phyloP scores from a whole-genome alignment of 108 stramenopile species.

The Parietichytrium sp. region DNA sequence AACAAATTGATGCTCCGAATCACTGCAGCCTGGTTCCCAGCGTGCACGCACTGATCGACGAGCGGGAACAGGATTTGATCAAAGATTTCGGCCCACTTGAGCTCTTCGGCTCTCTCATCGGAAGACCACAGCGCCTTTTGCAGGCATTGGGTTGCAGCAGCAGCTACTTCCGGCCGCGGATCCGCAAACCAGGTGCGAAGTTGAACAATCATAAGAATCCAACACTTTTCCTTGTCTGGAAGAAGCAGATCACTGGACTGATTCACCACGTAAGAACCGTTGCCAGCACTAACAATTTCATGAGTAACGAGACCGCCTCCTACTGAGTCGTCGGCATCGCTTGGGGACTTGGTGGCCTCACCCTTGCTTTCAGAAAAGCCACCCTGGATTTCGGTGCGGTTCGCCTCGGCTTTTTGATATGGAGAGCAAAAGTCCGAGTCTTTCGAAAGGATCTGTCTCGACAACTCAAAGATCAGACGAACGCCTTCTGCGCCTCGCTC shows the following conservation, averaged over 20 bases:
- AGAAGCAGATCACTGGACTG: not conserved
- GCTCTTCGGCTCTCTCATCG: not conserved
- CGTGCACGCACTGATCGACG: not conserved
- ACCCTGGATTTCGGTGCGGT: not conserved
- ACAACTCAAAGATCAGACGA: not conserved
- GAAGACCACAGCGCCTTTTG: slow-evolving; percentile 12
- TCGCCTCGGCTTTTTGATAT: not conserved
- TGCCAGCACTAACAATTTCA: not conserved
- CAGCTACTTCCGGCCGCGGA: not conserved
- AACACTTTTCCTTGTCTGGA: slow-evolving; percentile 18
- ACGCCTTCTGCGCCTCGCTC: slow-evolving; percentile 13
- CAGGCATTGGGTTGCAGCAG: not conserved
- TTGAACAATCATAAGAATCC: slow-evolving; percentile 6
- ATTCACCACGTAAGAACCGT: slow-evolving; percentile 6
- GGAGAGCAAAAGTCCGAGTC: slow-evolving; percentile 25
- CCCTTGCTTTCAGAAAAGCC: no score
- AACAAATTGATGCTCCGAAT: not conserved
- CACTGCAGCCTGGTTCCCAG: not conserved
- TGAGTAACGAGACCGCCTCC: not conserved
- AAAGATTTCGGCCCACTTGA: slow-evolving; percentile 8
- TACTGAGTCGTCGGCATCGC: not conserved
- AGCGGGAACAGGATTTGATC: not conserved
- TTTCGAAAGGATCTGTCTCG: not conserved
- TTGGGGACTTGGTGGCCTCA: not conserved
- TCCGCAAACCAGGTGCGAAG: slow-evolving; percentile 27